phyloP scores from a whole-genome alignment of 148 eudicot genomes.

The Arctostaphylos glauca region DNA sequence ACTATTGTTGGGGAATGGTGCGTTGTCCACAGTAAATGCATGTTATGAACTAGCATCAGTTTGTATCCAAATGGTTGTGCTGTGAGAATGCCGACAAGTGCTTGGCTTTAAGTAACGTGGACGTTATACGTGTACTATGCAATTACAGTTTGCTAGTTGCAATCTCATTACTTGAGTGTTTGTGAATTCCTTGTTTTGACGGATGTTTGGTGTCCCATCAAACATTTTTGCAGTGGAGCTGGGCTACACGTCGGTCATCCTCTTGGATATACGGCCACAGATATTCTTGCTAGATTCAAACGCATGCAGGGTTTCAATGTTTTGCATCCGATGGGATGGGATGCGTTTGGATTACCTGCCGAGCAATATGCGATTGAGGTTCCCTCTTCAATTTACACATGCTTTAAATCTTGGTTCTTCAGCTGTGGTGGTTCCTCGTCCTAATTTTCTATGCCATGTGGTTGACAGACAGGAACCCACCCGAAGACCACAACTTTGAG shows the following conservation, averaged over 20 bases:
- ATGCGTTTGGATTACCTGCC: constrained; percentile 98
- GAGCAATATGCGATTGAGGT: constrained; percentile 99
- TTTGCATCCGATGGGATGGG: constrained; percentile 99
- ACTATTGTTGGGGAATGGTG: not conserved
- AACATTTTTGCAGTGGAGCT: constrained; percentile 74
- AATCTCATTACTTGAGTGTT: not conserved
- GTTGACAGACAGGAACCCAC: constrained; percentile 93
- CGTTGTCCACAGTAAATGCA: not conserved
- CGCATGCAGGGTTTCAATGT: constrained; percentile 98
- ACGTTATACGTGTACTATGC: not conserved
- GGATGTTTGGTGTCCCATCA: not conserved
- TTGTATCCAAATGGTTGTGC: not conserved
- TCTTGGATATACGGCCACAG: constrained; percentile 97
- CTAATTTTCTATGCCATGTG: constrained; percentile 28
- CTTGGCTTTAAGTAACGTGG: not conserved
- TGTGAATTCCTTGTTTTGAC: constrained; percentile 6
- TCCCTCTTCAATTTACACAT: constrained; percentile 18
- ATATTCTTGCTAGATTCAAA: constrained; percentile 92
- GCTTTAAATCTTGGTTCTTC: constrained; percentile 10
- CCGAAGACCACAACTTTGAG: constrained; percentile 80
- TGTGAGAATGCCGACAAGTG: not conserved
- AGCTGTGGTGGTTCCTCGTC: not conserved
- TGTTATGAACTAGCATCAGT: not conserved
- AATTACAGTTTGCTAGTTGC: not conserved
- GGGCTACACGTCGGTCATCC: constrained; percentile 99